Percentiles rank a stretch among this genome's conserved stretches.
Evolutionary conservation across 345 rosid genomes (phyloP).

Genomic region (Lepidium didymum): DNA sequence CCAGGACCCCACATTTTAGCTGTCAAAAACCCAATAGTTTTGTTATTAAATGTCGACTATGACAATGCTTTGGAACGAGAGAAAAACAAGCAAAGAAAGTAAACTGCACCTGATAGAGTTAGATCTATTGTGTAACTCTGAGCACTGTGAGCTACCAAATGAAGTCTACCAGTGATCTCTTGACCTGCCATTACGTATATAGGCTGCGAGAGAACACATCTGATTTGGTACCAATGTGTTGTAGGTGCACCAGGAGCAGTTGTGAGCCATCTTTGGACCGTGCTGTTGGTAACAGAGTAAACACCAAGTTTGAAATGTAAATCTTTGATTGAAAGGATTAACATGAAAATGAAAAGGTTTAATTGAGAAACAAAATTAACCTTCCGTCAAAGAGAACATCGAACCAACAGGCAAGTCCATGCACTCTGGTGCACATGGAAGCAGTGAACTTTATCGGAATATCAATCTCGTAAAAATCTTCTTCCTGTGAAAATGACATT

Average conservation of each 20-base stretch:
- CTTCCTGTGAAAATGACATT: constrained; percentile 55
- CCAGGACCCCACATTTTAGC: constrained; percentile 99
- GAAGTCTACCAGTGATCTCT: constrained; percentile 83
- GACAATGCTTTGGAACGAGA: neutral
- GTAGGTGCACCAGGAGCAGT: constrained; percentile 98
- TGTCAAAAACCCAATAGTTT: constrained; percentile 12
- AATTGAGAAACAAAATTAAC: constrained; percentile 20
- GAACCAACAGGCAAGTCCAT: constrained; percentile 98
- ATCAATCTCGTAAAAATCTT: constrained; percentile 79
- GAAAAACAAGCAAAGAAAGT: neutral
- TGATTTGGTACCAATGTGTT: constrained; percentile 96
- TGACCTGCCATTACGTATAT: constrained; percentile 96
- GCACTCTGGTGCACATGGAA: constrained; percentile 80
- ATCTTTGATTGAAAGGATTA: neutral
- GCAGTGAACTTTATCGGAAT: constrained; percentile 81
- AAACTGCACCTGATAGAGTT: constrained; percentile 66
- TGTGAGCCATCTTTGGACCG: constrained; percentile 92
- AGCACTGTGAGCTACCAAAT: constrained; percentile 79
- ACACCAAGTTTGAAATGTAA: neutral
- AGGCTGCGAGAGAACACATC: constrained; percentile 93
- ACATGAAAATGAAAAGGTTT: neutral
- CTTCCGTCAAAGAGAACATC: constrained; percentile 93
- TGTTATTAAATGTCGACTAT: neutral
- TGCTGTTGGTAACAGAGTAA: constrained; percentile 39
- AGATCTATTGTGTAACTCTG: constrained; percentile 88